Evolutionary conservation across 2,329 filamentous ascomycete species (phyloP).

Genomic region (Leptosphaerulina australis): DNA sequence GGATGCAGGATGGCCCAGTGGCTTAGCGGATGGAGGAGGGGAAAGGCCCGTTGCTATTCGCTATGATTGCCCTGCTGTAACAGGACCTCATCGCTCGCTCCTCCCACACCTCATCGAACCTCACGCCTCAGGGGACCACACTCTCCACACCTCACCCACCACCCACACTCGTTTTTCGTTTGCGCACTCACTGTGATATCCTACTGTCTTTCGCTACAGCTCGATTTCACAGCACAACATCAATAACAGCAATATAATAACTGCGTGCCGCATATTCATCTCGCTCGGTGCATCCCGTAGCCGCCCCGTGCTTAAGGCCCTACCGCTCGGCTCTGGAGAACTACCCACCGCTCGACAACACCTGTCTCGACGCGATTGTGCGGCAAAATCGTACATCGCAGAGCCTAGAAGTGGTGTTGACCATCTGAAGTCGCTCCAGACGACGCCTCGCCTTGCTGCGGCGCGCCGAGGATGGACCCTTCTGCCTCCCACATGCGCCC

Average conservation of each 20-base stretch:
- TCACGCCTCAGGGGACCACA: constrained; percentile 13
- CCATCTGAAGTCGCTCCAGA: constrained; percentile 19
- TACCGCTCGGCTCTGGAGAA: constrained; percentile 11
- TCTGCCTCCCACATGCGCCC: constrained; percentile 33
- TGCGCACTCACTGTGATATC: constrained; percentile 1
- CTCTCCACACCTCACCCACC: constrained; percentile 9
- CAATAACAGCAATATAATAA: constrained; percentile 14
- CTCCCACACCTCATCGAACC: constrained; percentile 10
- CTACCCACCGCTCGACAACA: constrained; percentile 8
- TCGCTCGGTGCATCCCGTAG: constrained; percentile 19
- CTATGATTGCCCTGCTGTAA: constrained; percentile 11
- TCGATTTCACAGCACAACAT: constrained; percentile 6
- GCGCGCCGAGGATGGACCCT: constrained; percentile 38
- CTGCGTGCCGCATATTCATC: constrained; percentile 18
- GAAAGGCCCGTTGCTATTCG: constrained; percentile 11
- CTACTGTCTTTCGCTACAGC: constrained; percentile 10
- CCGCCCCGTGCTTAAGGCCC: constrained; percentile 22
- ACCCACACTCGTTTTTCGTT: constrained; percentile 17
- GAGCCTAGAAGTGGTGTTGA: background rate
- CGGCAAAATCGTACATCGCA: constrained; percentile 8
- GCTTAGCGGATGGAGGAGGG: constrained; percentile 25
- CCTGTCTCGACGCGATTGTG: constrained; percentile 20
- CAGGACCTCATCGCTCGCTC: constrained; percentile 16
- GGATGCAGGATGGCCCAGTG: constrained; percentile 25
- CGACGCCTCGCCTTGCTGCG: constrained; percentile 27